Base-by-base conservation (phyloP, 148 eudicot species). In the Camellia granthamiana region DNA sequence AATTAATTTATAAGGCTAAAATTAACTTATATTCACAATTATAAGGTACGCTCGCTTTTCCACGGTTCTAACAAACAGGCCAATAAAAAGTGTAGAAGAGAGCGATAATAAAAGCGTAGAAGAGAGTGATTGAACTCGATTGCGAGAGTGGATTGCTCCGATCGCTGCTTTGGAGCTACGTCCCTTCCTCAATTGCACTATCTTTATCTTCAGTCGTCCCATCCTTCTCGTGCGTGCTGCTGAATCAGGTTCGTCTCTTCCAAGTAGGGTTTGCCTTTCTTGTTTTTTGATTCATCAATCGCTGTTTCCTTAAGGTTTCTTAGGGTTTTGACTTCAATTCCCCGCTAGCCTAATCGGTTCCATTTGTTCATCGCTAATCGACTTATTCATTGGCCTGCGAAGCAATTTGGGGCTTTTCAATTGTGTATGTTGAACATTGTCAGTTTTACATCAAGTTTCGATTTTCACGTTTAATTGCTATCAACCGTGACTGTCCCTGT, bases 171-270 rank as follows among this genome's bases (percentile, higher is more conserved):
- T 49, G n/a, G 58, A 46, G 58, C 74, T 49, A 16, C 58, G 74
- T 7, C 58, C 23, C 15, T 47, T 19, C 54, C 58, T 71, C 6
- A 2, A 49, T 71, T 47, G 30, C 51, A 44, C 74, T 8, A 0
- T 49, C 21, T 5, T 68, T 14, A 11, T 13, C 6, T n/a, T 16
- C 9, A 1, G 10, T 71, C 58, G 11, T 71, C 13, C 2, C 15
- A 49, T 49, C 52, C 52, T 49, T 7, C 5, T 49, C 52, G 52
- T 30, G 38, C 1, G 38, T 30, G 38, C 38, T 4, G 9, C 13
- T 71, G 38, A 71, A 71, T 71, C 30, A 71, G 74, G 74, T 71
- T 71, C 58, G 56, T 71, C 74, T 14, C 41, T 30, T 64, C 38
- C 56, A 46, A 71, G 52, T 71, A 71, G 58, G 56, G 74, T 49